Percentiles rank a stretch among this genome's conserved stretches.
These are phyloP conservation scores for Fraxinus baroniana DNA, from an alignment of 305 asterid species.

Conservation along the genomic window DNA sequence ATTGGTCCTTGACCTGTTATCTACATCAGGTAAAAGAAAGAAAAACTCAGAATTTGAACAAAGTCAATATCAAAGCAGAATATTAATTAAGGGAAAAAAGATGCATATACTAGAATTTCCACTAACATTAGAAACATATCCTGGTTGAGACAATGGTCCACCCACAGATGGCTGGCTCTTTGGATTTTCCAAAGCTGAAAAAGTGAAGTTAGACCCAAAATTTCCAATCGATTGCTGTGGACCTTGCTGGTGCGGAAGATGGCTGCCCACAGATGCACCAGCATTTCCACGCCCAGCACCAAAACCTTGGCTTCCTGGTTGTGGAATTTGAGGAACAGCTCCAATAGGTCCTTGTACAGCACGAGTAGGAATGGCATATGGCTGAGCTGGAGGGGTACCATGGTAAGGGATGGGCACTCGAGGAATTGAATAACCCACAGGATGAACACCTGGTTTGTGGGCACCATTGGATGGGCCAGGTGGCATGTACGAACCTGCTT, in stretches of 20 bases:
- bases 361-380: slow-evolving; percentile 97
- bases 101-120: slow-evolving; percentile 2
- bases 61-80: slow-evolving; percentile 15
- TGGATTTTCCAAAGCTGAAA: slow-evolving; percentile 82
- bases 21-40: slow-evolving; percentile 35
- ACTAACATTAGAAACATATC: slow-evolving; percentile 85
- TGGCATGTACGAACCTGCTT: slow-evolving; percentile 79
- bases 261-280: slow-evolving; percentile 90
- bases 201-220: slow-evolving; percentile 70
- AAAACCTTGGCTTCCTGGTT: slow-evolving; percentile 88
- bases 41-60: slow-evolving; percentile 6
- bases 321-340: slow-evolving; percentile 87
- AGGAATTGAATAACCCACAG: slow-evolving; percentile 82
- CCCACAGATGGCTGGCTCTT: slow-evolving; percentile 84
- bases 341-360: slow-evolving; percentile 98
- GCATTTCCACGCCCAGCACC: slow-evolving; percentile 92
- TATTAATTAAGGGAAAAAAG: slow-evolving; percentile 12
- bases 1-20: slow-evolving; percentile 77
- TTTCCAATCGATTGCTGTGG: slow-evolving; percentile 77
- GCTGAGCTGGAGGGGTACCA: slow-evolving; percentile 84
- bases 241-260: slow-evolving; percentile 87
- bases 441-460: slow-evolving; percentile 81
- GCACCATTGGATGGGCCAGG: slow-evolving; percentile 83
- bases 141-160: slow-evolving; percentile 93
- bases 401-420: slow-evolving; percentile 84